These are phyloP conservation scores for Peterozyma xylosa DNA, from an alignment of 805 yeast genomes.

Conservation along the genomic window DNA sequence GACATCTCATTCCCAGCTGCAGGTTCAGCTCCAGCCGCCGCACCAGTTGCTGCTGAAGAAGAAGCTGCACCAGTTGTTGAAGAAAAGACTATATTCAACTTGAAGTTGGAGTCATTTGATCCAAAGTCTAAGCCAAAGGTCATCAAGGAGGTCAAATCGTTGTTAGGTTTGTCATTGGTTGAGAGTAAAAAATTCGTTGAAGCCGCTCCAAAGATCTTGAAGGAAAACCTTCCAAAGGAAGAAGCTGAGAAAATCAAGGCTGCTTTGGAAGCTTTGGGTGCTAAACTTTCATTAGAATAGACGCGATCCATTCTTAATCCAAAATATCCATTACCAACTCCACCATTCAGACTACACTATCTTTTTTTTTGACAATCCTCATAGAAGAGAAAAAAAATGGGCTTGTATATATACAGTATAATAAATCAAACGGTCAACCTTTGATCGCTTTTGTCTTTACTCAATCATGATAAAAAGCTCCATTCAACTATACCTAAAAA, in stretches of 20 bases:
- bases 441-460: not conserved
- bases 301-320: not conserved
- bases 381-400: not conserved
- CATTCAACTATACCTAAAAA: not conserved
- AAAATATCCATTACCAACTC: not conserved
- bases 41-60: conserved; percentile 64
- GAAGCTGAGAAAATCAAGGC: conserved; percentile 96
- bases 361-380: not conserved
- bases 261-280: conserved; percentile 91
- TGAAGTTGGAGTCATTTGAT: conserved; percentile 91
- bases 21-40: conserved; percentile 57
- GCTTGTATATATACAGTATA: not conserved
- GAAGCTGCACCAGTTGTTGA: conserved; percentile 71
- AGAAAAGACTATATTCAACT: conserved; percentile 87
- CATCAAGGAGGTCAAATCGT: conserved; percentile 91
- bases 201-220: conserved; percentile 91
- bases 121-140: conserved; percentile 95
- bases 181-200: conserved; percentile 98
- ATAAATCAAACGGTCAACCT: not conserved
- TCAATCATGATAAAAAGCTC: not conserved
- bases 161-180: conserved; percentile 87
- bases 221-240: conserved; percentile 92
- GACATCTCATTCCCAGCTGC: conserved; percentile 81
- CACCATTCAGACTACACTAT: not conserved
- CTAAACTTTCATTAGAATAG: conserved; percentile 84